A percentile compares a stretch with the other conserved stretches of the same genome.
Evolutionary conservation across 768 basidiomycete species (phyloP).

Genomic region (Leccinum broughii): DNA sequence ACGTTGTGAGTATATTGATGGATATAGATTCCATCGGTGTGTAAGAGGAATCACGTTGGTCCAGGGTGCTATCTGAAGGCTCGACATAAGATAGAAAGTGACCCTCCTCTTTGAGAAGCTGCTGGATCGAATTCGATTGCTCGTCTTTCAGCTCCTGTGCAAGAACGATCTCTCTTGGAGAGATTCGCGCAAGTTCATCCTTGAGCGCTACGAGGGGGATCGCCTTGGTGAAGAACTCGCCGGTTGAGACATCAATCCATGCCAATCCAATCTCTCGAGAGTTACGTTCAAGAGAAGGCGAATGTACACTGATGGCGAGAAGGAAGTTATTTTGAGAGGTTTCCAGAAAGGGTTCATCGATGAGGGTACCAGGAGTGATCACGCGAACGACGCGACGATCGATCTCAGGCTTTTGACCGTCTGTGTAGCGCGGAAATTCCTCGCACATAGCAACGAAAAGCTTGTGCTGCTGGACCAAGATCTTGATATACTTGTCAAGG

Average conservation of each 20-base stretch:
- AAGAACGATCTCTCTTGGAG: conserved; percentile 82
- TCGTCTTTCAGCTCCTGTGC: conserved; percentile 38
- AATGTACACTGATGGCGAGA: conserved; percentile 54
- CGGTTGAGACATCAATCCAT: conserved; percentile 94
- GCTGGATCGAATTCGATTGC: conserved; percentile 47
- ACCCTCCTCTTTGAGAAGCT: conserved; percentile 53
- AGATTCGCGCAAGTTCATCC: conserved; percentile 81
- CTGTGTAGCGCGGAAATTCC: conserved; percentile 65
- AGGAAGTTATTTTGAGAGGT: conserved; percentile 90
- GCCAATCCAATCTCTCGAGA: conserved; percentile 62
- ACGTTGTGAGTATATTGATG: conserved; percentile 61
- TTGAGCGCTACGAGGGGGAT: conserved; percentile 55
- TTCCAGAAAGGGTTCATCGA: conserved; percentile 87
- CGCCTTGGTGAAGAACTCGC: conserved; percentile 83
- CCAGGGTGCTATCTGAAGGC: not conserved
- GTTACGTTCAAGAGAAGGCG: not conserved
- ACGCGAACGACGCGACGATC: conserved; percentile 83
- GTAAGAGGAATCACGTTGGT: conserved; percentile 11
- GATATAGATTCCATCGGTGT: conserved; percentile 52
- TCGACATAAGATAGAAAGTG: conserved; percentile 53
- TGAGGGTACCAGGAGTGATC: conserved; percentile 91
- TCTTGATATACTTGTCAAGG: conserved; percentile 84
- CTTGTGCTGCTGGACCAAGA: conserved; percentile 78
- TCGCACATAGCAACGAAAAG: conserved; percentile 93
- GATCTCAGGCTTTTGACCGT: conserved; percentile 59